These are phyloP conservation scores for Kwoniella bestiolae DNA, from an alignment of 768 basidiomycete species.

Conservation along the genomic window DNA sequence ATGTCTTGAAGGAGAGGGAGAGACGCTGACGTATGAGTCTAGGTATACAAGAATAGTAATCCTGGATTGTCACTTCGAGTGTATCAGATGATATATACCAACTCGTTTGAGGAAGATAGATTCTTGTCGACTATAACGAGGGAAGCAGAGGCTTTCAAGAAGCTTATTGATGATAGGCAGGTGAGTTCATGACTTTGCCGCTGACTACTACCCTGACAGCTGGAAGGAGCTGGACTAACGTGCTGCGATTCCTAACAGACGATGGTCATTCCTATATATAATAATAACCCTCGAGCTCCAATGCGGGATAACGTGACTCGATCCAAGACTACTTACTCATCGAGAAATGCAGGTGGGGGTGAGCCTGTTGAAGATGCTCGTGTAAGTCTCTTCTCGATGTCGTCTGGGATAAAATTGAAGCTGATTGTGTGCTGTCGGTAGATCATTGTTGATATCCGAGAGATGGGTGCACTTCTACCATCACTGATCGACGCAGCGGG, in stretches of 20 bases:
- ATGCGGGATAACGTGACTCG: constrained; percentile 50
- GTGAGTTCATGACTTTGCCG: constrained; percentile 62
- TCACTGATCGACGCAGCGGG: constrained; percentile 83
- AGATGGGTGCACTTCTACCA: constrained; percentile 90
- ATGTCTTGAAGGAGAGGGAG: too few relatives aligned
- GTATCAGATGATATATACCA: constrained; percentile 93
- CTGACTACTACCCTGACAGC: neutral
- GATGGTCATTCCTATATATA: constrained; percentile 81
- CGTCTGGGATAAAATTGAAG: too few relatives aligned
- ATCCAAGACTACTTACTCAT: constrained; percentile 64
- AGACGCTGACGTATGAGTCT: constrained; percentile 17
- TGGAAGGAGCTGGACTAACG: neutral
- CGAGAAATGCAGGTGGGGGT: constrained; percentile 83
- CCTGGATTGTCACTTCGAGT: constrained; percentile 82
- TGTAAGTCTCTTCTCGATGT: constrained; percentile 38
- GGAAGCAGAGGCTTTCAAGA: constrained; percentile 93
- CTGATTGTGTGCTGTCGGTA: too few relatives aligned
- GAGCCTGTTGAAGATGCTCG: constrained; percentile 68
- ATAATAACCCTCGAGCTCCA: constrained; percentile 56
- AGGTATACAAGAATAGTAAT: constrained; percentile 86
- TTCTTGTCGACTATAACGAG: constrained; percentile 84
- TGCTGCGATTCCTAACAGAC: constrained; percentile 64
- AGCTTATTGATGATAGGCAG: constrained; percentile 86
- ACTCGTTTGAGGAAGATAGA: constrained; percentile 93
- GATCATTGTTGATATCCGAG: constrained; percentile 96